Evolutionary conservation across 768 basidiomycete genomes (phyloP).

Genomic region (Coprinellus micaceus): DNA sequence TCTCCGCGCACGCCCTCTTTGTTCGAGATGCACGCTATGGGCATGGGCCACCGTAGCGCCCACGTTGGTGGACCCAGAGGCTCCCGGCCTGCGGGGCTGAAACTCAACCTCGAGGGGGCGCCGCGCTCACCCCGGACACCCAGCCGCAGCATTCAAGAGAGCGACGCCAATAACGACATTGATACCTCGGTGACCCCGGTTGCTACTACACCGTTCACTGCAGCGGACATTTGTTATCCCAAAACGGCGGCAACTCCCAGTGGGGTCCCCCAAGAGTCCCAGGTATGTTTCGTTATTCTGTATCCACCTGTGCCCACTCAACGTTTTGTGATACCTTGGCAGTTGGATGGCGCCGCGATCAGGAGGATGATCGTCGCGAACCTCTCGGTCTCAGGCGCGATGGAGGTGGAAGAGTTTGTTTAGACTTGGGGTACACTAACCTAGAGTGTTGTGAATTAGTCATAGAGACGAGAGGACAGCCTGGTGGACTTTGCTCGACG

Average conservation of each 20-base stretch:
- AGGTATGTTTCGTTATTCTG: background rate
- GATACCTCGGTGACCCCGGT: background rate
- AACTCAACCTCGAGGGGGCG: background rate
- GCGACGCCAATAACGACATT: background rate
- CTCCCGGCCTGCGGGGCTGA: no score
- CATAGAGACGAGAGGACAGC: background rate
- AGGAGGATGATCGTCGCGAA: conserved; percentile 36
- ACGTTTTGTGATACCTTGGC: background rate
- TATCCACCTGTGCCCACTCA: background rate
- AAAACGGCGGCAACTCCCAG: background rate
- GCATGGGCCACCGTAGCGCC: conserved; percentile 21
- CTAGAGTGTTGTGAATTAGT: conserved; percentile 2
- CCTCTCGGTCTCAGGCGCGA: conserved; percentile 18
- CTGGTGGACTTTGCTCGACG: background rate
- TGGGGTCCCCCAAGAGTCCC: background rate
- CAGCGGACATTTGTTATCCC: background rate
- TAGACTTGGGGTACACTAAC: conserved; percentile 8
- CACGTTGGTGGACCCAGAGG: conserved; percentile 18
- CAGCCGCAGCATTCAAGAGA: no score
- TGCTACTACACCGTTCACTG: background rate
- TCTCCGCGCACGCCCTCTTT: conserved; percentile 26
- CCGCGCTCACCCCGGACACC: conserved; percentile 1
- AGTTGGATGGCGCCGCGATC: conserved; percentile 29
- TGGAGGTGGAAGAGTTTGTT: conserved; percentile 10
- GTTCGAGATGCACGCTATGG: conserved; percentile 29